A percentile compares a stretch with the other conserved stretches of the same genome.
These are phyloP conservation scores for Leccinum ochraceum DNA, from an alignment of 768 basidiomycete genomes.

Conservation along the genomic window DNA sequence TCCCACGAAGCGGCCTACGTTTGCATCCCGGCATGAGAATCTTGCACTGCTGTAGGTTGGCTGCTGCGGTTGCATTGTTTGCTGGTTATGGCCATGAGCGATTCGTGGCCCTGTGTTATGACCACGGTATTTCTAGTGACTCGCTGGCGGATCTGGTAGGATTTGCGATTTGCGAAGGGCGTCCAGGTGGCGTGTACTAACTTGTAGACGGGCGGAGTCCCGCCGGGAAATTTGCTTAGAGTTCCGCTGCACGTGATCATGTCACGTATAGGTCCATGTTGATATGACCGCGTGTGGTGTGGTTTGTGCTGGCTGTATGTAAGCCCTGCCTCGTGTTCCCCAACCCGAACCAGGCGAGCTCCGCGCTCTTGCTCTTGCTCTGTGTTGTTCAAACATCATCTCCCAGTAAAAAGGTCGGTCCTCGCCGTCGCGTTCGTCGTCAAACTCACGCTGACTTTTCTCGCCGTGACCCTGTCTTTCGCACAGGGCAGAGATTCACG, in stretches of 20 bases:
- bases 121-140: not conserved
- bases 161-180: not conserved
- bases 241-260: constrained; percentile 24
- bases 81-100: not conserved
- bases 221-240: not conserved
- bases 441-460: constrained; percentile 3
- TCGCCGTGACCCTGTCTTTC: not conserved
- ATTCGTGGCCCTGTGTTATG: not conserved
- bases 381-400: constrained; percentile 24
- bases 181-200: not conserved
- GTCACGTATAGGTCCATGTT: constrained; percentile 14
- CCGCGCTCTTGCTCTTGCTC: constrained; percentile 23
- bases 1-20: not conserved
- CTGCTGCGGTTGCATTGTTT: not conserved
- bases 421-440: not conserved
- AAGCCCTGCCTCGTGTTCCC: constrained; percentile 33
- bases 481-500: constrained; percentile 6
- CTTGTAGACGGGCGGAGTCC: no score
- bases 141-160: not conserved
- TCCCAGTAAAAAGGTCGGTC: constrained; percentile 27
- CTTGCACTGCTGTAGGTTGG: not conserved
- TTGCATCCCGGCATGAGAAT: not conserved
- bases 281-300: constrained; percentile 17
- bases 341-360: constrained; percentile 27
- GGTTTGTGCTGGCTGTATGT: constrained; percentile 17